A percentile compares a stretch with the other conserved stretches of the same genome.
Conservation (phyloP, 768 basidiomycete genomes). For the Coprinopsis cinerea region DNA sequence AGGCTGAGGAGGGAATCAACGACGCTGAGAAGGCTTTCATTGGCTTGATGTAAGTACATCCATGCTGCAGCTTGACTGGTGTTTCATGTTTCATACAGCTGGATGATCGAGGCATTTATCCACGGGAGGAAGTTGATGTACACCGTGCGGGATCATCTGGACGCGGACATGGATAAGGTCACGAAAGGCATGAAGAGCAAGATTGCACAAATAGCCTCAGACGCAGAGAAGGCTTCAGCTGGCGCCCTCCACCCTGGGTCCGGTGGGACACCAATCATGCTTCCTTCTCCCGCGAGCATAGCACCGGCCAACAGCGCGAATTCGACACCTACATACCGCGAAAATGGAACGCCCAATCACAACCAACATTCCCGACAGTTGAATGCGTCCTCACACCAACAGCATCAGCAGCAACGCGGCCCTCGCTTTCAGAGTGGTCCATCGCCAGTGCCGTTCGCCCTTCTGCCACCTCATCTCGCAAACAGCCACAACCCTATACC, state of each 20-base stretch:
- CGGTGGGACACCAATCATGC: constrained; percentile 61
- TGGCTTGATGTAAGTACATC: constrained; percentile 69
- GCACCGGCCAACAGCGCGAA: constrained; percentile 64
- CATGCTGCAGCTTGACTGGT: constrained; percentile 20
- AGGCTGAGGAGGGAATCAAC: constrained; percentile 41
- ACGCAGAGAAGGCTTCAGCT: constrained; percentile 24
- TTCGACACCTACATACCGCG: constrained; percentile 66
- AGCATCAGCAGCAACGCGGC: constrained; percentile 27
- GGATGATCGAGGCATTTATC: constrained; percentile 76
- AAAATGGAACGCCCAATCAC: constrained; percentile 49
- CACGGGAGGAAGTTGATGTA: constrained; percentile 35
- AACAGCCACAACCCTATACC: constrained; percentile 35
- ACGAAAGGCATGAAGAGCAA: constrained; percentile 29
- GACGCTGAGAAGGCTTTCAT: constrained; percentile 60
- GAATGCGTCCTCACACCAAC: constrained; percentile 22
- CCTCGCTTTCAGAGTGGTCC: constrained; percentile 24
- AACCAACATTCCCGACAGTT: constrained; percentile 23
- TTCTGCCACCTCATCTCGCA: constrained; percentile 32
- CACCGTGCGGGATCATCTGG: constrained; percentile 29
- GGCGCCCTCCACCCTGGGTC: constrained; percentile 30
- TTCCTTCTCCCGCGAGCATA: constrained; percentile 73
- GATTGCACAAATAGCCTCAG: constrained; percentile 35
- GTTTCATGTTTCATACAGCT: constrained; percentile 41
- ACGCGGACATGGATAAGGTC: constrained; percentile 33
- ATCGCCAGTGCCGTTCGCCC: constrained; percentile 29